Percentiles rank a stretch among this genome's conserved stretches.
These are phyloP conservation scores for Malassezia cuniculi DNA, from an alignment of 1,284 basidiomycete genomes.

Conservation along the genomic window DNA sequence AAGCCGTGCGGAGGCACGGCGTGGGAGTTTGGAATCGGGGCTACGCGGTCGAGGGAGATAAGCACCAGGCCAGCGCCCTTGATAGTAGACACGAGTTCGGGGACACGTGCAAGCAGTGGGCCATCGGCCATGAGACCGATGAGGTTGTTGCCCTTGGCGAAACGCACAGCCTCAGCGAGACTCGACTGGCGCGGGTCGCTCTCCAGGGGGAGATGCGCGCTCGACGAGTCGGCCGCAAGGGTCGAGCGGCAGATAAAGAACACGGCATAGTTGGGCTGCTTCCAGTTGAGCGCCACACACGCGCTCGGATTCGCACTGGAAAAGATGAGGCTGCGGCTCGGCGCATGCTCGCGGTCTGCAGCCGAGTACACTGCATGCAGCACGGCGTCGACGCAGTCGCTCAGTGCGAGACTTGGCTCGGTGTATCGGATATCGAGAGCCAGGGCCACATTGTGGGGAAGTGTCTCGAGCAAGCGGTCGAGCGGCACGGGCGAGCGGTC, in stretches of 20 bases:
- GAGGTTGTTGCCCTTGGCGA: conserved; percentile 83
- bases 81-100: conserved; percentile 33
- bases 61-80: conserved; percentile 36
- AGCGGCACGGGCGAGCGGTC: conserved; percentile 22
- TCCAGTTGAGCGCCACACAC: conserved; percentile 78
- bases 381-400: conserved; percentile 40
- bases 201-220: conserved; percentile 45
- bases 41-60: conserved; percentile 27
- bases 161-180: conserved; percentile 80
- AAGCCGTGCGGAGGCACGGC: neutral
- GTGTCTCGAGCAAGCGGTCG: conserved; percentile 24
- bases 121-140: conserved; percentile 83
- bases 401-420: conserved; percentile 32
- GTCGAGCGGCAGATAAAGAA: conserved; percentile 70
- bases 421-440: conserved; percentile 39
- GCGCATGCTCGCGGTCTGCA: conserved; percentile 24
- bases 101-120: conserved; percentile 39
- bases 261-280: conserved; percentile 94
- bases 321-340: conserved; percentile 39
- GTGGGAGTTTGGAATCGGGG: neutral
- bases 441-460: conserved; percentile 21
- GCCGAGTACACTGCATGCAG: conserved; percentile 41
- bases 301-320: conserved; percentile 36
- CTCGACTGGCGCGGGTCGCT: conserved; percentile 54
- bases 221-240: conserved; percentile 4